These are phyloP conservation scores for Ophiostoma tasmaniense DNA, from an alignment of 2,329 filamentous ascomycete genomes.

Conservation along the genomic window DNA sequence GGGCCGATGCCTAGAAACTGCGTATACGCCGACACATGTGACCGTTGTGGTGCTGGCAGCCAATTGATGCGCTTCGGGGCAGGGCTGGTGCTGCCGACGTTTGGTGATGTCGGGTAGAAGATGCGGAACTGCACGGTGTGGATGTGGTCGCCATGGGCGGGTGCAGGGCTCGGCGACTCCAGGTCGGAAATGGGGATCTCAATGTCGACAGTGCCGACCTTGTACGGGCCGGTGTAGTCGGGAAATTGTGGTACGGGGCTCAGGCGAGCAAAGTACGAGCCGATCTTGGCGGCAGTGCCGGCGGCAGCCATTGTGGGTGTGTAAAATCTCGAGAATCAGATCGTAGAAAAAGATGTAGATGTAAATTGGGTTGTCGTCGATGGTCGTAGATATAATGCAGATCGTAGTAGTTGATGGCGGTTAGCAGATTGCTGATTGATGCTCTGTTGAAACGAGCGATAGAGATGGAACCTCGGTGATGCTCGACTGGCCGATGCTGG, in stretches of 20 bases:
- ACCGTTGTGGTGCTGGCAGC: conserved; percentile 68
- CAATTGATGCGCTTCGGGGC: conserved; percentile 56
- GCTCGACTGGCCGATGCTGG: background rate
- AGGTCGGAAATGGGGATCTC: conserved; percentile 63
- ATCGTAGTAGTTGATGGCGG: background rate
- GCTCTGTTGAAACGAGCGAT: background rate
- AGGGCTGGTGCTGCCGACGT: conserved; percentile 28
- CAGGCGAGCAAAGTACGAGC: conserved; percentile 44
- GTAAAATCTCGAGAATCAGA: background rate
- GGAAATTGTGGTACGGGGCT: conserved; percentile 67
- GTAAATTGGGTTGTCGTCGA: background rate
- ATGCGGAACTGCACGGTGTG: conserved; percentile 71
- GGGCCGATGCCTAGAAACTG: conserved; percentile 62
- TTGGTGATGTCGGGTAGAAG: conserved; percentile 63
- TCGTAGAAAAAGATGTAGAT: background rate
- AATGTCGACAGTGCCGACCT: conserved; percentile 70
- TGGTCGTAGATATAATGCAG: background rate
- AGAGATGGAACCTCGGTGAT: background rate
- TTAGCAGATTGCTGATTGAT: background rate
- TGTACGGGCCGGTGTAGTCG: conserved; percentile 66
- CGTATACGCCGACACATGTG: conserved; percentile 66
- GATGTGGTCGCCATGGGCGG: conserved; percentile 48
- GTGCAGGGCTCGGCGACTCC: conserved; percentile 43
- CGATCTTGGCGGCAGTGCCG: conserved; percentile 30
- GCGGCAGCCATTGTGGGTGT: background rate